Base-by-base conservation (phyloP, 148 eudicot species). In the Dysphania ambrosioides region DNA sequence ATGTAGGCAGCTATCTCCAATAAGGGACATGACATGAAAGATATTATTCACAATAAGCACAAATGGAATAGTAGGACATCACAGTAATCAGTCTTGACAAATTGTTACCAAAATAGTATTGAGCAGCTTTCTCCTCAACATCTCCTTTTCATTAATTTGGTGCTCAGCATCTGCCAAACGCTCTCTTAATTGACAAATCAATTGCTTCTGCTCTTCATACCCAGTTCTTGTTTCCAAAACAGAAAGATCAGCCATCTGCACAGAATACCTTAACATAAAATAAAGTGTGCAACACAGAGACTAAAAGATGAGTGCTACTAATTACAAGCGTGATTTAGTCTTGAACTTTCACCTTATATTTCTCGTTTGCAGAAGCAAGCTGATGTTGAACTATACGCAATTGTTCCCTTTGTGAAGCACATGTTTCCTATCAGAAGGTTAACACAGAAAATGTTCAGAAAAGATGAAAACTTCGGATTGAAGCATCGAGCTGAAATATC, bases 71-170 rank as follows among this genome's bases (percentile, higher is more conserved):
- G 18, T 49, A 49, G n/a, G 21, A 16, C 55, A 3, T 49, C 47
- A 49, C 7, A 21, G 18, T 18, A 49, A 49, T 15, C 55, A 12
- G n/a, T 18, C 15, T 13, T 40, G 40, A 47, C 72, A 73, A 36
- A 15, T 31, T n/a, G 47, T 66, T 86, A 87, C 96, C 90, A 91
- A 79, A 73, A 91, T 91, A n/a, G 87, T 88, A 44, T 91, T 91
- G 68, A 88, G 96, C 36, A 90, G 88, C 73, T 87, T 90, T 70
- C 88, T 90, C 64, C 96, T 85, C 51, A 87, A 72, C 76, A 78
- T 79, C 63, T 90, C 96, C 72, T 89, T 91, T 76, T 90, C 96
- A 68, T 66, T 72, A 68, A 85, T 75, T 69, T 88, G 84, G 69
- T 59, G 75, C 74, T 90, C 96, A 19, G 90, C 90, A 57, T 88